Conservation (phyloP, 1,139 yeast genomes). For the Eremothecium gossypii region DNA sequence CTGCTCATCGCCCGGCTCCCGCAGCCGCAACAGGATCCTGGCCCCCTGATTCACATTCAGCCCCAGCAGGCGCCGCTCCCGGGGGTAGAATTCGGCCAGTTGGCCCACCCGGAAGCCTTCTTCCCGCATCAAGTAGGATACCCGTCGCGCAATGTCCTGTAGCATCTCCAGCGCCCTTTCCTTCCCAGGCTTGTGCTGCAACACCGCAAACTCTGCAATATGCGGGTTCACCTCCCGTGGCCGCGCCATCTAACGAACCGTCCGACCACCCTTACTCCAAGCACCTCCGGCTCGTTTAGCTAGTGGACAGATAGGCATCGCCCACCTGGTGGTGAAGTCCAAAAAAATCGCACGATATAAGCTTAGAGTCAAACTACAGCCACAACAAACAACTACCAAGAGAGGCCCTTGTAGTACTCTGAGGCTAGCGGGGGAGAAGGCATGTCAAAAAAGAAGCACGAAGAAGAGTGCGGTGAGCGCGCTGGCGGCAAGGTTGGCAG, state of each 20-base stretch:
- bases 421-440: background rate
- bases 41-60: conserved; percentile 79
- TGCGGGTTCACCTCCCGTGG: conserved; percentile 17
- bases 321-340: too few relatives aligned
- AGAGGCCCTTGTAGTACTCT: background rate
- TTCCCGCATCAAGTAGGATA: conserved; percentile 68
- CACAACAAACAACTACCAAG: background rate
- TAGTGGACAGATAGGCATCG: too few relatives aligned
- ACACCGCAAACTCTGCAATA: conserved; percentile 39
- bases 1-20: conserved; percentile 48
- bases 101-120: conserved; percentile 57
- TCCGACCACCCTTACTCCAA: too few relatives aligned
- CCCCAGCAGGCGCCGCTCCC: conserved; percentile 56
- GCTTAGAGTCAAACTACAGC: too few relatives aligned
- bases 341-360: too few relatives aligned
- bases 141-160: conserved; percentile 51
- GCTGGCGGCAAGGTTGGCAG: background rate
- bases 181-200: conserved; percentile 44
- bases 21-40: conserved; percentile 61
- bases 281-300: too few relatives aligned
- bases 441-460: background rate
- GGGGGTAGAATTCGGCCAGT: conserved; percentile 82
- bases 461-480: background rate
- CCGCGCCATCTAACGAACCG: too few relatives aligned
- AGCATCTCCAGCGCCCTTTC: conserved; percentile 51